Conservation (phyloP, 441 rosid species). For the Mallotus japonicus region DNA sequence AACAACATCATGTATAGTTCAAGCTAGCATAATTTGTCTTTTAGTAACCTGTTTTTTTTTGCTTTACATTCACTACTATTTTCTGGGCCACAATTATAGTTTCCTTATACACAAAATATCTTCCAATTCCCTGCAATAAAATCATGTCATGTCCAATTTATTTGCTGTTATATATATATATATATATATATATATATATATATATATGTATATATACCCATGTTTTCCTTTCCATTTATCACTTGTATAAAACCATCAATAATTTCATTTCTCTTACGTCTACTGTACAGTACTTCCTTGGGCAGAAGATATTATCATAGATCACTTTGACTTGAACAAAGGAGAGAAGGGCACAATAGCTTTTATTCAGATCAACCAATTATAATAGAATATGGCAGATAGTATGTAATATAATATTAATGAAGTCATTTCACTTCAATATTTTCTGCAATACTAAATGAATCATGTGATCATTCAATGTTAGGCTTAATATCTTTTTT, state of each 20-base stretch:
- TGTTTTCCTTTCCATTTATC: neutral
- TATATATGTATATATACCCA: neutral
- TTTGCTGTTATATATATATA: too few species aligned
- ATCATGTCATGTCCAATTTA: slow-evolving; percentile 1
- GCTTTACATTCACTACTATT: slow-evolving; percentile 10
- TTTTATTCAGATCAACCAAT: neutral
- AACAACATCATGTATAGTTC: slow-evolving; percentile 6
- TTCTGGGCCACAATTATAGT: slow-evolving; percentile 42
- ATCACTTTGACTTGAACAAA: neutral
- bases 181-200: too few species aligned
- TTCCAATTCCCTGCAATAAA: slow-evolving; percentile 7
- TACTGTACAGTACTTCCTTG: neutral
- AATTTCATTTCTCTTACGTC: neutral
- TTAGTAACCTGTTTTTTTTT: slow-evolving; percentile 28
- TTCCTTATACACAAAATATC: slow-evolving; percentile 32
- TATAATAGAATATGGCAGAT: neutral
- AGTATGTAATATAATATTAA: neutral
- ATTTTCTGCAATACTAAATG: neutral
- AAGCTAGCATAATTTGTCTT: slow-evolving; percentile 35
- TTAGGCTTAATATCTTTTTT: neutral
- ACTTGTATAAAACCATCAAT: neutral
- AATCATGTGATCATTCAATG: slow-evolving; percentile 1
- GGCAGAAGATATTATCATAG: neutral
- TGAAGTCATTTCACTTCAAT: neutral
- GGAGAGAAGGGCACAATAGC: neutral